Evolutionary conservation across 225 moss, liverwort and hornwort species (phyloP), one percentile per base, ranked within the genome.

Genomic region (Bryoerythrophyllum caledonicum): DNA sequence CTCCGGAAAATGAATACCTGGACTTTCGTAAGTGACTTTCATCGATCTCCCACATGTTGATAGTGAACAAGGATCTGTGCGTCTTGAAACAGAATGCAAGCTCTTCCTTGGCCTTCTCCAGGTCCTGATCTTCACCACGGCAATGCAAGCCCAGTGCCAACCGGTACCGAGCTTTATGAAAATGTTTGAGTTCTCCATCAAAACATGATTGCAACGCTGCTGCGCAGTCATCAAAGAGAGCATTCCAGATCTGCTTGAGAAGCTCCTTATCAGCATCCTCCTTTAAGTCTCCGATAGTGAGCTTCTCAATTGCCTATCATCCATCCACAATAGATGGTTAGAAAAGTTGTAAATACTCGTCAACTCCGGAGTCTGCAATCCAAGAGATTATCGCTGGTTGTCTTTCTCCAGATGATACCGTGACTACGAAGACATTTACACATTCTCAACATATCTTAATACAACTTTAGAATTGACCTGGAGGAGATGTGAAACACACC

Each of bases 11-110:
- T 27, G 40, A 19, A 74, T 74, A 90, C 91, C 93, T 92, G 81
- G 92, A 87, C 80, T 94, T 97, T 38, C 94, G 88, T 58, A 92
- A 82, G 75, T 85, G 90, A 84, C 89, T 91, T 81, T 90, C 90
- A 84, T 97, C 96, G 63, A 97, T 97, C 80, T 97, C 96, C 96
- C 96, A 97, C 96, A 97, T 97, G 60, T 97, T 94, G 73, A 97
- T 97, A 58, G 94, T 97, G 70, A 97, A 97, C 56, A 90, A 81
- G 25, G 96, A 97, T 68, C 96, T 94, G 68, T 88, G 94, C 70
- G 96, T 92, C 80, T 92, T 90, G 80, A 97, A 97, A 86, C 96
- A 97, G 71, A 97, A 97, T 51, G 96, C 87, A 74, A 97, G 86
- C 84, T 97, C 96, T 76, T 97, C 96, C 81, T 97, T 97, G 28